A percentile compares a stretch with the other conserved stretches of the same genome.
phyloP scores from a whole-genome alignment of 345 rosid species.

The Turritis glabra region DNA sequence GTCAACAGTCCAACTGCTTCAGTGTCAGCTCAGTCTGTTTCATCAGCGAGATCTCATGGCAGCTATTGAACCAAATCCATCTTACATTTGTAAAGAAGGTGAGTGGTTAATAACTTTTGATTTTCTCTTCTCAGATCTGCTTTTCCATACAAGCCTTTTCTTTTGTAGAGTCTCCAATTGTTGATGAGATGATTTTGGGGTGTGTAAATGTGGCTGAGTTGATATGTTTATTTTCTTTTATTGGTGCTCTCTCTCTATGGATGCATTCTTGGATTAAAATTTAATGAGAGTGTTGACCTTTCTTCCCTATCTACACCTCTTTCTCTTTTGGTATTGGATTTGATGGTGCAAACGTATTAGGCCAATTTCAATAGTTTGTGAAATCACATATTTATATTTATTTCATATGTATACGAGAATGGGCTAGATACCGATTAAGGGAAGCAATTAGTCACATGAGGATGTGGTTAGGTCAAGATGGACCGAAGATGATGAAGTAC shows the following conservation, averaged over 20 bases:
- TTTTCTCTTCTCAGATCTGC: conserved; percentile 1
- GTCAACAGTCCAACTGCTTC: conserved; percentile 94
- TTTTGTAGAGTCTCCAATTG: conserved; percentile 30
- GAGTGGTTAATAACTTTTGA: conserved; percentile 28
- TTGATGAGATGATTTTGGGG: conserved; percentile 21
- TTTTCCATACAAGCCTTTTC: background rate
- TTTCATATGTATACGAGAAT: too few relatives aligned
- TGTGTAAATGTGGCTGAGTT: conserved; percentile 30
- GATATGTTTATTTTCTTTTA: background rate
- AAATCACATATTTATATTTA: too few relatives aligned
- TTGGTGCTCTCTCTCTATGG: background rate
- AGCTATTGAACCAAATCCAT: conserved; percentile 46
- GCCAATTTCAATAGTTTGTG: too few relatives aligned
- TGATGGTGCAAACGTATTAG: too few relatives aligned
- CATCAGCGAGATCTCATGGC: conserved; percentile 91
- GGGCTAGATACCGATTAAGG: too few relatives aligned
- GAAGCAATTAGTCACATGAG: too few relatives aligned
- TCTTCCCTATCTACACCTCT: background rate
- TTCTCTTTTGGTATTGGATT: conserved; percentile 6
- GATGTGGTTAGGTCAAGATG: too few relatives aligned
- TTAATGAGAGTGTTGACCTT: conserved; percentile 8
- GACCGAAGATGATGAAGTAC: too few relatives aligned
- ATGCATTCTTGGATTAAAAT: background rate
- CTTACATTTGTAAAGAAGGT: conserved; percentile 24
- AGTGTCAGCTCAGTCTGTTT: conserved; percentile 92